phyloP scores from a whole-genome alignment of 106 monocot genomes.

The Gastrodia elata region DNA sequence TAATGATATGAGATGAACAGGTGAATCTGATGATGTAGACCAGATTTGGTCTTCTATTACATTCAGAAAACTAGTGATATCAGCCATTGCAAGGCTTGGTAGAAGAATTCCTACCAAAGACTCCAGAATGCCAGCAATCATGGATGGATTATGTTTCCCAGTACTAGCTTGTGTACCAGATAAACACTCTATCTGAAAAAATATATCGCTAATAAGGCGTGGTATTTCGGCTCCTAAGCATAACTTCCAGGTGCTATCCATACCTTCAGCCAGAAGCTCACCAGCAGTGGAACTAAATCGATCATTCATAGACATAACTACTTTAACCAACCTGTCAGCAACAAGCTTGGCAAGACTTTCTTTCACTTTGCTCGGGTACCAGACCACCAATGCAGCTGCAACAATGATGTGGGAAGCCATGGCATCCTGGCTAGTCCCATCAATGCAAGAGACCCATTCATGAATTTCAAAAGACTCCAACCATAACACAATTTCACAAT shows the following conservation, averaged over 20 bases:
- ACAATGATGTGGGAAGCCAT: conserved; percentile 85
- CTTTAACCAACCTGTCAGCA: conserved; percentile 63
- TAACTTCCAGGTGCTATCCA: conserved; percentile 80
- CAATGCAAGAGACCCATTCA: conserved; percentile 85
- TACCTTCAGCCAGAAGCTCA: conserved; percentile 96
- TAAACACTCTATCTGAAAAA: conserved; percentile 94
- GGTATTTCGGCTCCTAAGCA: conserved; percentile 61
- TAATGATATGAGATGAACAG: conserved; percentile 70
- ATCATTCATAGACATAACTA: conserved; percentile 87
- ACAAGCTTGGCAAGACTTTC: conserved; percentile 45
- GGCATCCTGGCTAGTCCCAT: conserved; percentile 76
- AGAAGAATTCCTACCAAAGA: conserved; percentile 71
- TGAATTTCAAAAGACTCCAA: conserved; percentile 81
- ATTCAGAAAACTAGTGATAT: conserved; percentile 63
- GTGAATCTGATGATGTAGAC: conserved; percentile 88
- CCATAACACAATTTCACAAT: conserved; percentile 50
- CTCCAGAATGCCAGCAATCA: conserved; percentile 52
- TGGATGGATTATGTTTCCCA: conserved; percentile 28
- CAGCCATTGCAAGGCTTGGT: conserved; percentile 89
- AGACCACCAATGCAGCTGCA: conserved; percentile 88
- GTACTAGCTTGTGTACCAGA: conserved; percentile 29
- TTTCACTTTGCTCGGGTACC: conserved; percentile 96
- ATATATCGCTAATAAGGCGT: conserved; percentile 58
- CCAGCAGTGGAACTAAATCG: conserved; percentile 89
- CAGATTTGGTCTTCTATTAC: conserved; percentile 86